Conservation (phyloP, 306 rosid species). For the Inga oerstediana region DNA sequence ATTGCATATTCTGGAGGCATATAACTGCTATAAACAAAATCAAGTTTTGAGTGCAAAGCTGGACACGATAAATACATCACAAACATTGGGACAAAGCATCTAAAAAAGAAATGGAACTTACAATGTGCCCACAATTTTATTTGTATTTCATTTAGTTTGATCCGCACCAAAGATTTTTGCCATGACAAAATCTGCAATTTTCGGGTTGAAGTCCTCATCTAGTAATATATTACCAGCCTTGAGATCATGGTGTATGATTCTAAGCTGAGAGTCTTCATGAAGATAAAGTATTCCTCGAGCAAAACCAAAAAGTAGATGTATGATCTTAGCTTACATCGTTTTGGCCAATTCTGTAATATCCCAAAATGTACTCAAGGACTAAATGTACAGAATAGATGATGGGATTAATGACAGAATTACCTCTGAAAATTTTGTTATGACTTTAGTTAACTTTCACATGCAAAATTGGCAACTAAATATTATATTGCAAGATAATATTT, state of each 20-base stretch:
- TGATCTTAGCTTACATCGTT: constrained; percentile 43
- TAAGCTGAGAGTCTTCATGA: constrained; percentile 39
- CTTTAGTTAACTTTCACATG: too few relatives aligned
- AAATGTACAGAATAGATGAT: too few relatives aligned
- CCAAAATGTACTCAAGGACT: too few relatives aligned
- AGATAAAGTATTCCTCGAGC: constrained; percentile 41
- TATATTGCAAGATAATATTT: too few relatives aligned
- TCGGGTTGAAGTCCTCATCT: constrained; percentile 46
- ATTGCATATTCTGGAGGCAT: constrained; percentile 54
- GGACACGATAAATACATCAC: neutral
- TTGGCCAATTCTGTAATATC: constrained; percentile 52
- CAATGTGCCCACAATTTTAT: constrained; percentile 54
- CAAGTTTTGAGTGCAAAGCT: neutral
- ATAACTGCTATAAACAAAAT: constrained; percentile 35
- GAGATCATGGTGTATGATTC: constrained; percentile 39
- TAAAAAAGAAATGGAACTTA: constrained; percentile 21
- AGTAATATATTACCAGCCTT: constrained; percentile 49
- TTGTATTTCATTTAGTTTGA: constrained; percentile 46
- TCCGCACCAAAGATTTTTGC: constrained; percentile 40
- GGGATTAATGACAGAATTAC: too few relatives aligned
- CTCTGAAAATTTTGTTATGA: too few relatives aligned
- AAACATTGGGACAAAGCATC: neutral
- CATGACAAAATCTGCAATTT: constrained; percentile 54
- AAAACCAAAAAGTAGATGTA: constrained; percentile 33
- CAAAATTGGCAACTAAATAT: too few relatives aligned